Percentiles rank a stretch among this genome's conserved stretches.
These are phyloP conservation scores for Silybum marianum DNA, from an alignment of 129 eudicot genomes.

Conservation along the genomic window DNA sequence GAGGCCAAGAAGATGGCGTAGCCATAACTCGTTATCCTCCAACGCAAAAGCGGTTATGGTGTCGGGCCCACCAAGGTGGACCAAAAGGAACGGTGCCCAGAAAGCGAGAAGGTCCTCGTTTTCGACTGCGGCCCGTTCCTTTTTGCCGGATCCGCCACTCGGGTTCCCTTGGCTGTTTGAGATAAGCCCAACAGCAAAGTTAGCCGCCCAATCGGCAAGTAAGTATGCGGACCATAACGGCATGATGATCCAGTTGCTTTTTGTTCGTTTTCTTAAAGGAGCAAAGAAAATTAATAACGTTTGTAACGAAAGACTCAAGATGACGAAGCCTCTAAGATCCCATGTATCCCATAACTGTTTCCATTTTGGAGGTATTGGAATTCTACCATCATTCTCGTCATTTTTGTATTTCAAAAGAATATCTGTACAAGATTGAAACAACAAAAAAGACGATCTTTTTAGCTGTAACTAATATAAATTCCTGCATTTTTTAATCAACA, in stretches of 20 bases:
- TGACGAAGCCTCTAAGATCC: slow-evolving; percentile 43
- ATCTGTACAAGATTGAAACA: background rate
- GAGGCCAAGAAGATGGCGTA: slow-evolving; percentile 52
- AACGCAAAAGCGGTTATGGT: slow-evolving; percentile 62
- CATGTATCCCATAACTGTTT: slow-evolving; percentile 38
- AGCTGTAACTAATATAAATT: background rate
- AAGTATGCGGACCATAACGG: slow-evolving; percentile 62
- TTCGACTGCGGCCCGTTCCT: background rate
- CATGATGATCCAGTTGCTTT: slow-evolving; percentile 26
- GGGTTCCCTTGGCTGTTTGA: slow-evolving; percentile 43
- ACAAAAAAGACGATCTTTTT: background rate
- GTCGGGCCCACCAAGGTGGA: slow-evolving; percentile 73
- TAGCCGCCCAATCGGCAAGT: slow-evolving; percentile 59
- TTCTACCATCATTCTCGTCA: slow-evolving; percentile 25
- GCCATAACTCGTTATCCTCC: slow-evolving; percentile 75
- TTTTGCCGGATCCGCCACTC: background rate
- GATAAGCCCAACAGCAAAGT: slow-evolving; percentile 52
- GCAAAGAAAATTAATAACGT: slow-evolving; percentile 38
- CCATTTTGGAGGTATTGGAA: slow-evolving; percentile 32
- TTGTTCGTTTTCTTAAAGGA: slow-evolving; percentile 40
- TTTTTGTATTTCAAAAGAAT: slow-evolving; percentile 5
- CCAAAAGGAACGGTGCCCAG: slow-evolving; percentile 66
- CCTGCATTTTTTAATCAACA: too few relatives aligned
- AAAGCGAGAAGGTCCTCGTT: slow-evolving; percentile 44
- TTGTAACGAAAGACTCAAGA: slow-evolving; percentile 51